phyloP scores from a whole-genome alignment of 805 yeast species.

The Yarrowia porcina region DNA sequence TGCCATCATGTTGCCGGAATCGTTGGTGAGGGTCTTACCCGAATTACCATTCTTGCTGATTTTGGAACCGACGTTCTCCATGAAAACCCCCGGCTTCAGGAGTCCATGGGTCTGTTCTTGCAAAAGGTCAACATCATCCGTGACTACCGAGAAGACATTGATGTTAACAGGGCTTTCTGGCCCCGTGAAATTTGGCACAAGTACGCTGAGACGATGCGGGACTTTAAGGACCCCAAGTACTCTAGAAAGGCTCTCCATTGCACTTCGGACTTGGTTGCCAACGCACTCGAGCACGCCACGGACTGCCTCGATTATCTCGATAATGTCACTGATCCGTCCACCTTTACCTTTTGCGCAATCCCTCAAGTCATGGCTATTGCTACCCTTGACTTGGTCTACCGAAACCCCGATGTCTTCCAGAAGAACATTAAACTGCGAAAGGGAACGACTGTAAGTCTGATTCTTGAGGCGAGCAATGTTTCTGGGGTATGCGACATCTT shows the following conservation, averaged over 20 bases:
- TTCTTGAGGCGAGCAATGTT: slow-evolving; percentile 68
- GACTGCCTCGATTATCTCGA: slow-evolving; percentile 76
- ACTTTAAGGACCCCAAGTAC: slow-evolving; percentile 53
- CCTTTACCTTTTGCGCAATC: slow-evolving; percentile 90
- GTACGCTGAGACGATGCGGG: slow-evolving; percentile 60
- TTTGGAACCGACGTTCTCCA: slow-evolving; percentile 57
- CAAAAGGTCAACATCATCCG: slow-evolving; percentile 96
- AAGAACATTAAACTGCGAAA: slow-evolving; percentile 82
- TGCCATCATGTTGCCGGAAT: slow-evolving; percentile 98
- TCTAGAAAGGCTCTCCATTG: slow-evolving; percentile 62
- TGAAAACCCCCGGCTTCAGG: slow-evolving; percentile 58
- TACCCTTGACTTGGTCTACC: slow-evolving; percentile 79
- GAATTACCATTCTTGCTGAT: slow-evolving; percentile 69
- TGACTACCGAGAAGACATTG: slow-evolving; percentile 88
- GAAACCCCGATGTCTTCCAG: slow-evolving; percentile 70
- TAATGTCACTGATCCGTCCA: slow-evolving; percentile 71
- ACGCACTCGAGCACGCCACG: slow-evolving; percentile 72
- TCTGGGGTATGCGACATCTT: slow-evolving; percentile 75
- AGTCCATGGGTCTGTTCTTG: slow-evolving; percentile 90
- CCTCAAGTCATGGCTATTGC: slow-evolving; percentile 99
- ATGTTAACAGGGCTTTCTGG: slow-evolving; percentile 93
- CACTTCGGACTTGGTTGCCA: slow-evolving; percentile 73
- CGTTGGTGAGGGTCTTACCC: slow-evolving; percentile 93
- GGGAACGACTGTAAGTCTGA: slow-evolving; percentile 77
- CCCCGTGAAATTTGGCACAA: slow-evolving; percentile 91